A percentile compares a stretch with the other conserved stretches of the same genome.
These are phyloP conservation scores for Rhynchosporium agropyri DNA, from an alignment of 2,329 filamentous ascomycete genomes.

Conservation along the genomic window DNA sequence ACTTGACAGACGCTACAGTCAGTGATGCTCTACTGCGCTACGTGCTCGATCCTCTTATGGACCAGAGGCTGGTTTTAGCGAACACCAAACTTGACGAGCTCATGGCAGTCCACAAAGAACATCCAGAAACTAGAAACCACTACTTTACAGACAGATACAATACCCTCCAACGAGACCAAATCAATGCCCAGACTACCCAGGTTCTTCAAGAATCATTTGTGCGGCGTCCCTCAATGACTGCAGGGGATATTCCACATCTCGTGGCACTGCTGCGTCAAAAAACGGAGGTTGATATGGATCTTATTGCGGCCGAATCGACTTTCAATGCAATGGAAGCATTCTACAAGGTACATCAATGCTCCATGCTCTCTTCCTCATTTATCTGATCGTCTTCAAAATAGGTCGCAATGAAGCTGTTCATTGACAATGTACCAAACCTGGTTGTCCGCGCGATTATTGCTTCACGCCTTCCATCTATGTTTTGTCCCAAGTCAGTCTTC, in stretches of 20 bases:
- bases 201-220: slow-evolving; percentile 12
- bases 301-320: slow-evolving; percentile 25
- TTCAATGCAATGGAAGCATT: slow-evolving; percentile 30
- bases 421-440: slow-evolving; percentile 30
- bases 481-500: slow-evolving; percentile 27
- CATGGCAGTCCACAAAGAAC: slow-evolving; percentile 30
- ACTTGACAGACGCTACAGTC: slow-evolving; percentile 43
- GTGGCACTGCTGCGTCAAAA: slow-evolving; percentile 12
- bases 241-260: slow-evolving; percentile 16
- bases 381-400: slow-evolving; percentile 18
- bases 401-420: slow-evolving; percentile 30
- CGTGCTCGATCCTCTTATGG: slow-evolving; percentile 33
- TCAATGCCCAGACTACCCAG: slow-evolving; percentile 14
- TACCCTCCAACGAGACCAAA: slow-evolving; percentile 18
- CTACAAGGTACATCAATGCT: slow-evolving; percentile 24
- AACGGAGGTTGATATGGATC: slow-evolving; percentile 25
- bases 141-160: slow-evolving; percentile 24
- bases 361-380: not conserved
- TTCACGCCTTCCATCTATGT: slow-evolving; percentile 20
- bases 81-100: slow-evolving; percentile 28
- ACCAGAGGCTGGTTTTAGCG: slow-evolving; percentile 24
- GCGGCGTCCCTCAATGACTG: slow-evolving; percentile 8
- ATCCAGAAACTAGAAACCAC: slow-evolving; percentile 29
- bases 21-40: slow-evolving; percentile 27
- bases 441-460: slow-evolving; percentile 25